phyloP scores from a whole-genome alignment of 805 yeast genomes.

The Ogataea allantospora region DNA sequence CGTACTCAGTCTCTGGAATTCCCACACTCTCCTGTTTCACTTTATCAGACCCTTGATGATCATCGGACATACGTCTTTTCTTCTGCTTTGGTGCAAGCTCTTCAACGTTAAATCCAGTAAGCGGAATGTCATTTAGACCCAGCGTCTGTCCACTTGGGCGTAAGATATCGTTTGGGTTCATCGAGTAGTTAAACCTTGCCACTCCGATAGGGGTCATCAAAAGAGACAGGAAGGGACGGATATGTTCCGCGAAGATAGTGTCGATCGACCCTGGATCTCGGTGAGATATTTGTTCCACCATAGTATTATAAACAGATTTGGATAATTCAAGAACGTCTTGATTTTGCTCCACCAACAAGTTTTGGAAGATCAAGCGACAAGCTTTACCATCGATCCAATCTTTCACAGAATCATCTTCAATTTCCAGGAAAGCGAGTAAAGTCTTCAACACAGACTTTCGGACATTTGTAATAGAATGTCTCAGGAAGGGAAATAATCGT shows the following conservation, averaged over 20 bases:
- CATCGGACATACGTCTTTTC: constrained; percentile 42
- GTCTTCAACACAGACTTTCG: constrained; percentile 85
- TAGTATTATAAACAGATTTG: constrained; percentile 52
- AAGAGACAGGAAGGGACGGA: constrained; percentile 59
- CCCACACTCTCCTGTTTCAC: constrained; percentile 25
- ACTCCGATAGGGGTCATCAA: constrained; percentile 94
- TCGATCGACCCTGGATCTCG: constrained; percentile 44
- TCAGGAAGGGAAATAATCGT: constrained; percentile 81
- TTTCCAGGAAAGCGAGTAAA: constrained; percentile 65
- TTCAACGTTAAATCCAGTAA: constrained; percentile 28
- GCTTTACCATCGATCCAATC: constrained; percentile 79
- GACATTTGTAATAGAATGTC: constrained; percentile 92
- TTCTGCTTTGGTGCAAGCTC: constrained; percentile 41
- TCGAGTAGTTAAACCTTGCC: constrained; percentile 80
- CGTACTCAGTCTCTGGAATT: constrained; percentile 52
- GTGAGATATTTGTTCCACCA: constrained; percentile 47
- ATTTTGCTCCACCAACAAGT: constrained; percentile 86
- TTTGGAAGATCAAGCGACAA: constrained; percentile 78
- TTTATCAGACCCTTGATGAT: constrained; percentile 9
- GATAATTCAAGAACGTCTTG: constrained; percentile 65
- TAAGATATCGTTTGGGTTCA: constrained; percentile 72
- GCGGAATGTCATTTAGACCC: constrained; percentile 28
- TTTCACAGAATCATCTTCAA: constrained; percentile 44
- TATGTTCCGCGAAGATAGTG: constrained; percentile 52
- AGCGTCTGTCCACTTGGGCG: constrained; percentile 70